phyloP scores from a whole-genome alignment of 768 basidiomycete genomes.

The Lactifluus volemus region DNA sequence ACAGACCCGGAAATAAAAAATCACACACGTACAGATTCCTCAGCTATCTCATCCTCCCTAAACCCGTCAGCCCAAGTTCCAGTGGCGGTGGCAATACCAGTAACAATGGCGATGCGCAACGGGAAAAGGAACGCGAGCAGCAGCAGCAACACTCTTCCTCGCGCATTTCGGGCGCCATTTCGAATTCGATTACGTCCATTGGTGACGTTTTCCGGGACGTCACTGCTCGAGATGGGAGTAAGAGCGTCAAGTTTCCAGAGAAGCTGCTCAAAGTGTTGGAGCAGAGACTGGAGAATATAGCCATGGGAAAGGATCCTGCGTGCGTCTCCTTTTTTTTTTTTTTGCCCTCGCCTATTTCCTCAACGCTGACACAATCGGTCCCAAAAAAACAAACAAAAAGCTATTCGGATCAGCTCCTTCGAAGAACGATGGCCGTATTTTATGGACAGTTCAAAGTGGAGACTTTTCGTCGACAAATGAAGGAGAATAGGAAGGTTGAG shows the following conservation, averaged over 20 bases:
- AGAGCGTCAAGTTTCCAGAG: slow-evolving; percentile 89
- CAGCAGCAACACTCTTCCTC: slow-evolving; percentile 33
- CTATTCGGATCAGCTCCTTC: slow-evolving; percentile 83
- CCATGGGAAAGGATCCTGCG: slow-evolving; percentile 87
- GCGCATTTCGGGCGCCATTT: slow-evolving; percentile 55
- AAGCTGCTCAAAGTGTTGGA: slow-evolving; percentile 88
- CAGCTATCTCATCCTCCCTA: slow-evolving; percentile 61
- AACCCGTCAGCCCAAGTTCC: slow-evolving; percentile 29
- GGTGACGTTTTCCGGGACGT: slow-evolving; percentile 77
- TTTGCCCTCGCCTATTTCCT: neutral
- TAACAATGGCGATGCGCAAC: slow-evolving; percentile 26
- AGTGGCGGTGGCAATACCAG: slow-evolving; percentile 13
- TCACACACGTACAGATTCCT: slow-evolving; percentile 43
- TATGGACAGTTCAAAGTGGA: slow-evolving; percentile 86
- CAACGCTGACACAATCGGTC: neutral
- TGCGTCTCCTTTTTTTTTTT: slow-evolving; percentile 35
- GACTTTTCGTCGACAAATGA: slow-evolving; percentile 80
- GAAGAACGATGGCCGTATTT: slow-evolving; percentile 87
- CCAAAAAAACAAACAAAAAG: slow-evolving; percentile 30
- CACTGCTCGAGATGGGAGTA: slow-evolving; percentile 52
- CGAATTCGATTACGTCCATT: slow-evolving; percentile 46
- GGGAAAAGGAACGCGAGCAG: slow-evolving; percentile 46
- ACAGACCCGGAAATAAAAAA: too few species aligned
- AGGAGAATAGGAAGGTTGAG: slow-evolving; percentile 95
- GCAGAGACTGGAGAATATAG: slow-evolving; percentile 81